A percentile compares a stretch with the other conserved stretches of the same genome.
Conservation (phyloP, 2,329 filamentous ascomycete species). For the Ophiostoma sp. region DNA sequence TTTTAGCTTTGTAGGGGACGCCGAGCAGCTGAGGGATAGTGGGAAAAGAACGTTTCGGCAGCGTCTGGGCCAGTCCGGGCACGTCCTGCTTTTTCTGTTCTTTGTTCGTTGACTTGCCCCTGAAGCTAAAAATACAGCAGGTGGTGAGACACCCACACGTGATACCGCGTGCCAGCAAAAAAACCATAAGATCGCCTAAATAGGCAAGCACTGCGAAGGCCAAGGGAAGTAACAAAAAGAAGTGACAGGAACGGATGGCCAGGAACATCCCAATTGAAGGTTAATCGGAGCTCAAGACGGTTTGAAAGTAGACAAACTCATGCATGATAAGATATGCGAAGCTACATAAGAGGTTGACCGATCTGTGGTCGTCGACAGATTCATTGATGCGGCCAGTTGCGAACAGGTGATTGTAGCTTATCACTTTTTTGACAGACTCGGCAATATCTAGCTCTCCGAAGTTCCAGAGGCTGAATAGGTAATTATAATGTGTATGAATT, state of each 20-base stretch:
- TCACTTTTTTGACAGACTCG: neutral
- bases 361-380: neutral
- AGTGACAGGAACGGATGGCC: neutral
- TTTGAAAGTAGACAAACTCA: neutral
- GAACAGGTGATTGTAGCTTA: neutral
- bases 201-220: constrained; percentile 2
- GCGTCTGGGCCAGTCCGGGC: neutral
- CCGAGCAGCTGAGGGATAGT: neutral
- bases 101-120: neutral
- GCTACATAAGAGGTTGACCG: neutral
- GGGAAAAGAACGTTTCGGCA: constrained; percentile 7
- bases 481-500: too few relatives aligned
- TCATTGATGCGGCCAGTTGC: neutral
- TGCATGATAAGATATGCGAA: neutral
- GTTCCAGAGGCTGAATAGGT: too few relatives aligned
- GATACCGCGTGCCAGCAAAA: neutral
- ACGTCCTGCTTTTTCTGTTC: neutral
- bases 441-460: neutral
- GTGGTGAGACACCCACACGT: neutral
- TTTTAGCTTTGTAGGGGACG: neutral
- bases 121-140: constrained; percentile 9
- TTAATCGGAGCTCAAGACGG: neutral
- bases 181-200: neutral
- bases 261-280: neutral
- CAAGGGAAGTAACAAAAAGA: too few relatives aligned